Evolutionary conservation across 768 basidiomycete genomes (phyloP), one percentile per base, ranked within the genome.

Genomic region (Strobilomyces dryophilus): DNA sequence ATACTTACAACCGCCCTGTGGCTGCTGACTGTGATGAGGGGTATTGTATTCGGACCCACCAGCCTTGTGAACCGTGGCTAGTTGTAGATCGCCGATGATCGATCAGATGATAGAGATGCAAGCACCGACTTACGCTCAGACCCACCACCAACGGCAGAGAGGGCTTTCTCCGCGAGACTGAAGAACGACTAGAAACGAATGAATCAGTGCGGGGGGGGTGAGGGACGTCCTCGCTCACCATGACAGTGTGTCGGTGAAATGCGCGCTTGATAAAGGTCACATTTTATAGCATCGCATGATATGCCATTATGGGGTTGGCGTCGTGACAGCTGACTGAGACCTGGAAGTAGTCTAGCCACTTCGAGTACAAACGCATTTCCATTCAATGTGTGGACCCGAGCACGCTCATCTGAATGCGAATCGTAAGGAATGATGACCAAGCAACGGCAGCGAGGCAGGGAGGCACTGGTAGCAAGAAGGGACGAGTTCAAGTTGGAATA

Each of bases 141-240:
- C 9, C 44, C 41, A 43, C 24, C 36, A 59, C 74, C 82, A 82
- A 64, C 59, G 3, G 81, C 74, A 36, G 79, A 67, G 59, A 78
- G 67, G 56, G 82, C 81, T 68, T 90, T 68, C 69, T 89, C 85
- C 10, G 87, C 90, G 59, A 91, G 67, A 53, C 80, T 81, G 35
- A 88, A 76, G 61, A 91, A 78, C 53, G 66, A 87, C 89, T 87
- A 34, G 50, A 26, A 8, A 26, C 26, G 29, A 31, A n/a, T 58
- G 29, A 55, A 37, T 14, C 1, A n/a, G 36, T 1, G 54, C 11
- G 11, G 29, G 18, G 26, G 2, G 12, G 4, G 11, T 24, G 24
- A 3, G 0, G 32, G 29, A 18, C 2, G 39, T 21, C 31, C 29
- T n/a, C 24, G 44, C 66, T 45, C 53, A 69, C 67, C 67, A 68